Percentiles rank a stretch among this genome's conserved stretches.
phyloP scores from a whole-genome alignment of 331 rosid genomes.

The Quercus lobata region DNA sequence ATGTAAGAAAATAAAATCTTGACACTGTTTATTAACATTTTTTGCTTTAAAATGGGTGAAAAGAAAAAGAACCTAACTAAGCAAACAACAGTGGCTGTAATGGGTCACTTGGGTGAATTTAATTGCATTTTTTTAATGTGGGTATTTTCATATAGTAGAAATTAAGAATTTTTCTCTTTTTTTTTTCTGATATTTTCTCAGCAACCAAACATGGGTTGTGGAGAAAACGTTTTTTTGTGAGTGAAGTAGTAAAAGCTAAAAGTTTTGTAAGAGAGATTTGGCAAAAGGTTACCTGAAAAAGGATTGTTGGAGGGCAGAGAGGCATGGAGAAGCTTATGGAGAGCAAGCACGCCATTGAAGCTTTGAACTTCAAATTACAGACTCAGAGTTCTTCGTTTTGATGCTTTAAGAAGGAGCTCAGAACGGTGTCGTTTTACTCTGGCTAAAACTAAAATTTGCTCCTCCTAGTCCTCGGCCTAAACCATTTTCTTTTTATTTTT shows the following conservation, averaged over 20 bases:
- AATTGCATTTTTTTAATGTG: too few species aligned
- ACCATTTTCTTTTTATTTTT: neutral
- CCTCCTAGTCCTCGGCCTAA: neutral
- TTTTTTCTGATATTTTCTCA: neutral
- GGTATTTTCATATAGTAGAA: neutral
- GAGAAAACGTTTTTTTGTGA: neutral
- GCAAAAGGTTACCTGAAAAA: neutral
- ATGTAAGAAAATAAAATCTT: neutral
- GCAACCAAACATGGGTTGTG: neutral
- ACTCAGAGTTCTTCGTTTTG: neutral
- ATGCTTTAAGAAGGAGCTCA: neutral
- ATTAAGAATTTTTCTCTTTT: neutral
- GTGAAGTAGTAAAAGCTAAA: neutral
- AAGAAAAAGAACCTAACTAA: neutral
- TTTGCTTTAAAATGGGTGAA: too few species aligned
- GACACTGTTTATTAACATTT: neutral
- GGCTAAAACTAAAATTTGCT: neutral
- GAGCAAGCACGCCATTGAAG: constrained; percentile 20
- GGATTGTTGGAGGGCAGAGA: neutral
- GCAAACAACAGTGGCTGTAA: neutral
- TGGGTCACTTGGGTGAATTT: neutral
- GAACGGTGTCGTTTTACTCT: neutral
- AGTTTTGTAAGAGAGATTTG: neutral
- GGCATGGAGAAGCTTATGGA: constrained; percentile 7
- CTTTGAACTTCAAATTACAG: neutral